Evolutionary conservation across 257 asterid species (phyloP), one percentile per base, ranked within the genome.

Genomic region (Solanum tarijense): DNA sequence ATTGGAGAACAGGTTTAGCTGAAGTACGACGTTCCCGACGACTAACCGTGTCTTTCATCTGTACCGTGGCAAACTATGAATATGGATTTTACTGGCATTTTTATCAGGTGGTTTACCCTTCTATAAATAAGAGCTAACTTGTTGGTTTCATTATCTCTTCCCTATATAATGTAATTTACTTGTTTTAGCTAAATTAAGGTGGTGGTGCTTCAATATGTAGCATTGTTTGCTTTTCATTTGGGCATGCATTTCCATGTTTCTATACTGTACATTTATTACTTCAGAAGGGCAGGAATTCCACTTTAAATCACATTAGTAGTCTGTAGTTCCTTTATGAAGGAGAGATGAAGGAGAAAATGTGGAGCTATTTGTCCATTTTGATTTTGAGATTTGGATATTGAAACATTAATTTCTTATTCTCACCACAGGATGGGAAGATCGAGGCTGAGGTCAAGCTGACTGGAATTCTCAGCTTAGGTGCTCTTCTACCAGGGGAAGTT

Each of bases 401-500:
- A 60, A 76, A 38, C 27, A 60, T 74, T 20, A 27, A n/a, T 76
- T 5, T 39, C 21, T 18, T 36, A 73, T 86, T 86, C 32, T 78
- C 48, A 31, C 65, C 36, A 46, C 83, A 89, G 91, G 91, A 89
- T 68, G 91, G 91, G 38, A 89, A 89, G 83, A 89, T 89, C 2
- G 90, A 89, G 87, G 91, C 91, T 4, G 91, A 89, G 60, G 90
- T 89, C 18, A 89, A 88, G 78, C 90, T 91, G 32, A 86, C 89
- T n/a, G 89, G 87, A 36, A 87, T 91, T 84, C 91, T 91, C 52
- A 89, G 93, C 85, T 88, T 91, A 36, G 92, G 93, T 68, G 93
- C 93, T 86, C 88, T 89, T 21, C 93, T 88, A 87, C 92, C 92
- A 41, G 92, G 92, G 60, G 92, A 91, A 91, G 83, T 74, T 36